These are phyloP conservation scores for Aspergillus funiculosus DNA, from an alignment of 495 filamentous ascomycete genomes.

Conservation along the genomic window DNA sequence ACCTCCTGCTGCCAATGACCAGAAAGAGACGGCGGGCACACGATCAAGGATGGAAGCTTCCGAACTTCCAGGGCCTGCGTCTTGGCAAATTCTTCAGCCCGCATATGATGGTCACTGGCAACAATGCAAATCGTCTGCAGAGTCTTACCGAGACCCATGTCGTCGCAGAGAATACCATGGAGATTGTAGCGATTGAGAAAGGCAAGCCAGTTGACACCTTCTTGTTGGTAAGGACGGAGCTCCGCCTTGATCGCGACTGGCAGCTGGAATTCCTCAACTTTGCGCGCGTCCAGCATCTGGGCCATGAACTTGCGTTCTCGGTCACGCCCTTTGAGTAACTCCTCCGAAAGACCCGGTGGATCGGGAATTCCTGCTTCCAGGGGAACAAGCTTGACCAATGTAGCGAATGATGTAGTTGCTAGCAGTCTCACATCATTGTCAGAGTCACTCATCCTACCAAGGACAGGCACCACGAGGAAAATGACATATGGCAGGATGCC, in stretches of 20 bases:
- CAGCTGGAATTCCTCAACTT: conserved; percentile 88
- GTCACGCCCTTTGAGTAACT: conserved; percentile 83
- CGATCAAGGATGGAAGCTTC: conserved; percentile 82
- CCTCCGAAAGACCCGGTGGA: conserved; percentile 83
- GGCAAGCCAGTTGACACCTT: conserved; percentile 97
- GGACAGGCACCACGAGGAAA: conserved; percentile 95
- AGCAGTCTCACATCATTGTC: conserved; percentile 92
- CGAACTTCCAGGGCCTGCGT: conserved; percentile 70
- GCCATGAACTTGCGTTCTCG: conserved; percentile 92
- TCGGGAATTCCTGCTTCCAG: conserved; percentile 96
- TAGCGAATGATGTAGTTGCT: conserved; percentile 94
- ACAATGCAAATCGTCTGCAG: conserved; percentile 97
- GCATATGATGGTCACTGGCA: conserved; percentile 90
- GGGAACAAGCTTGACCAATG: conserved; percentile 96
- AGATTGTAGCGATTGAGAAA: conserved; percentile 98
- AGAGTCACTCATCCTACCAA: conserved; percentile 98
- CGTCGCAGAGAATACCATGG: conserved; percentile 96
- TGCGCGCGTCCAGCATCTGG: conserved; percentile 91
- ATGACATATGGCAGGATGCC: conserved; percentile 95
- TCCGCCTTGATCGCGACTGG: conserved; percentile 96
- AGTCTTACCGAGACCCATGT: conserved; percentile 98
- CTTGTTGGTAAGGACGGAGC: conserved; percentile 93
- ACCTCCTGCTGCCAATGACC: conserved; percentile 99
- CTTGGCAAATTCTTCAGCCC: conserved; percentile 80
- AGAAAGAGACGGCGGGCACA: conserved; percentile 95